Percentiles rank a stretch among this genome's conserved stretches.
phyloP scores from a whole-genome alignment of 352 stramenopile genomes.

The Phytopythium cucurbitacearum region DNA sequence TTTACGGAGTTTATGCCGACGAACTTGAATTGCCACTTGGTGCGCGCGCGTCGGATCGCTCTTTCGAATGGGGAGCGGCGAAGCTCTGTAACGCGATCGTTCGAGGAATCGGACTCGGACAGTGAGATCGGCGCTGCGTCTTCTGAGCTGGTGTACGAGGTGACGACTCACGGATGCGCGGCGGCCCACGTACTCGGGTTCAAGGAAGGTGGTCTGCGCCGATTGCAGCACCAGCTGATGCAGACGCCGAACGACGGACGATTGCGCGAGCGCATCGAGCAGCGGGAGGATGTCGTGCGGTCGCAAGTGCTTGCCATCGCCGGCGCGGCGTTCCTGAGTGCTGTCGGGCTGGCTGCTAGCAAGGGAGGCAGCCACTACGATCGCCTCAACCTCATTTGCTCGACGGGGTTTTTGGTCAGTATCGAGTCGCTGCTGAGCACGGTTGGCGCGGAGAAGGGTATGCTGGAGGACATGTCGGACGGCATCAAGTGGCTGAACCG shows the following conservation, averaged over 20 bases:
- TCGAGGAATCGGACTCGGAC: constrained; percentile 36
- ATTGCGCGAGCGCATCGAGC: constrained; percentile 62
- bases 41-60: constrained; percentile 54
- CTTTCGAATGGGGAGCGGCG: constrained; percentile 34
- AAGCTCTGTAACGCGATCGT: constrained; percentile 23
- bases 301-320: constrained; percentile 74
- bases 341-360: constrained; percentile 57
- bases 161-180: constrained; percentile 77
- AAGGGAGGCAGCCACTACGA: constrained; percentile 52
- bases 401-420: constrained; percentile 84
- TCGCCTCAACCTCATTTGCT: constrained; percentile 56
- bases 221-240: constrained; percentile 38
- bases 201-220: constrained; percentile 77
- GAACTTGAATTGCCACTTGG: constrained; percentile 81
- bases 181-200: constrained; percentile 79
- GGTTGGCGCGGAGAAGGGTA: constrained; percentile 93
- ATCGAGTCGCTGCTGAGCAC: constrained; percentile 95
- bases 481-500: constrained; percentile 81
- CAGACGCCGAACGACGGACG: constrained; percentile 43
- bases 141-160: constrained; percentile 55
- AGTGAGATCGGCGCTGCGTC: constrained; percentile 8
- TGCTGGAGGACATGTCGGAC: constrained; percentile 92
- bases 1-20: constrained; percentile 82
- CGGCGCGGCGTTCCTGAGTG: constrained; percentile 68
- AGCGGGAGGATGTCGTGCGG: constrained; percentile 75